Conservation (phyloP, 2,329 filamentous ascomycete genomes). For the Pseudogymnoascus sp. region DNA sequence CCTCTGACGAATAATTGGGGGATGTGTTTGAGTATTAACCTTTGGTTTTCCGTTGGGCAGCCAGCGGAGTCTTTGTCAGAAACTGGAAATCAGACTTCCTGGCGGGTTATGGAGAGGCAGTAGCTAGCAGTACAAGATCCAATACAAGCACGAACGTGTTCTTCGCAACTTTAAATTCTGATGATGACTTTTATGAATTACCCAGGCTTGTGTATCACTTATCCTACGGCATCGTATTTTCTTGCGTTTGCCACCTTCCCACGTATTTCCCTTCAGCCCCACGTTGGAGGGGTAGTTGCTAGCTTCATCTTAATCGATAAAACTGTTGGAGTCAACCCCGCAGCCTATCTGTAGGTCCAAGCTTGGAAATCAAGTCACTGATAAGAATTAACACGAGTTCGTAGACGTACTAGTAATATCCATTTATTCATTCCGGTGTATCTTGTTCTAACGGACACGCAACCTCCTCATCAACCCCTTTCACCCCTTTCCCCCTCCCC, state of each 20-base stretch:
- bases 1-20: slow-evolving; percentile 5
- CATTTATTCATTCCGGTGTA: neutral
- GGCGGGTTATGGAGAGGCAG: slow-evolving; percentile 18
- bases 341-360: slow-evolving; percentile 1
- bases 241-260: neutral
- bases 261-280: neutral
- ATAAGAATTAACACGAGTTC: neutral
- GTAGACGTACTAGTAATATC: neutral
- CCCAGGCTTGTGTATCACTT: neutral
- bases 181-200: neutral
- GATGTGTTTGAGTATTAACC: neutral
- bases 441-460: neutral
- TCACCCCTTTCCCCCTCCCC: neutral
- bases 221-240: too few relatives aligned
- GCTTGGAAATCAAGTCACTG: neutral
- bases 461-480: neutral
- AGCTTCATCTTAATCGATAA: slow-evolving; percentile 5
- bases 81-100: slow-evolving; percentile 7
- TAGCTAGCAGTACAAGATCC: slow-evolving; percentile 23
- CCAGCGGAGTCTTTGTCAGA: neutral
- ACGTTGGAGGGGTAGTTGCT: neutral
- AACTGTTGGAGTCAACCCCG: neutral
- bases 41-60: neutral
- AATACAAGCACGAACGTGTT: slow-evolving; percentile 20
- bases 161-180: slow-evolving; percentile 17